Evolutionary conservation across 2,329 filamentous ascomycete genomes (phyloP), one percentile per base, ranked within the genome.

Genomic region (Dothidotthia symphoricarpi): DNA sequence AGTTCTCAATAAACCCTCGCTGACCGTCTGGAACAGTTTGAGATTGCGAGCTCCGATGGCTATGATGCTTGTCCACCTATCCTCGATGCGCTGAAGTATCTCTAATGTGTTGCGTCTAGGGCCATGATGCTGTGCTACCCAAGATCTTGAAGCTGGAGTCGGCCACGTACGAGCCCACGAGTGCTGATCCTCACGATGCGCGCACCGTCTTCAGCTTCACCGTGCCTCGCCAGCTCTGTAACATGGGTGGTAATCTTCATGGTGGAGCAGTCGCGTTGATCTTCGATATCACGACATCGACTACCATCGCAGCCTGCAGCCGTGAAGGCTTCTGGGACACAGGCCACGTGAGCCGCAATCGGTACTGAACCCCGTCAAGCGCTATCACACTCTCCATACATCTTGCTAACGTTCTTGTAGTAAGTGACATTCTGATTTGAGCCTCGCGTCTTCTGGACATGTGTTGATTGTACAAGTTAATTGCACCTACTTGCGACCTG

Each of bases 261-360:
- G 76, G 76, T 14, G 76, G 75, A 6, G 75, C 74, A 2, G 74
- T 75, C 2, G 71, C 74, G 0, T 61, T 76, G 4, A 74, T 79
- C 28, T 77, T 77, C 42, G 78, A 82, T 51, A 74, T 80, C 60
- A 69, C 71, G 37, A 75, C 73, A 1, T 70, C 66, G 6, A 55
- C 69, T 6, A 61, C 69, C 5, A 57, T 71, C 12, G 49, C 44
- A 5, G 54, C 61, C 3, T 49, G 54, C 13, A 49, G 56, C 4
- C 45, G 42, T n/a, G 53, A 63, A 3, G 63, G 60, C 1, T 69
- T 68, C 32, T 75, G 71, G 70, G 59, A 72, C 30, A 55, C 60
- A n/a, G 70, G 62, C 2, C 68, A 72, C 31, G 72, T 75, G 24
- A 51, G 49, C 28, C 53, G 55, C 13, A 58, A 38, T 26, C 19